Percentiles rank a stretch among this genome's conserved stretches.
These are phyloP conservation scores for Tricholomella constricta DNA, from an alignment of 768 basidiomycete species.

Conservation along the genomic window DNA sequence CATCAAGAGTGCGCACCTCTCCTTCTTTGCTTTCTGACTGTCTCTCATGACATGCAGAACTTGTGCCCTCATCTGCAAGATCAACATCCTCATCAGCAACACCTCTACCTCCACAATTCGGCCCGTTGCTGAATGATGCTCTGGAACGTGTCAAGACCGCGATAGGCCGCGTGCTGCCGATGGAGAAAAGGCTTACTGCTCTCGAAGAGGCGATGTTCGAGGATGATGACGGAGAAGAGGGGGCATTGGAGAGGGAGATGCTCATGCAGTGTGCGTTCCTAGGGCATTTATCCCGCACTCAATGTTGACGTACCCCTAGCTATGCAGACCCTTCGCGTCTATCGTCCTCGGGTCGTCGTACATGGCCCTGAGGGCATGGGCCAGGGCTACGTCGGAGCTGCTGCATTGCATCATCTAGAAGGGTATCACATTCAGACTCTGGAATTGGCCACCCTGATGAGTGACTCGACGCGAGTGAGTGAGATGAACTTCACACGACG, in stretches of 20 bases:
- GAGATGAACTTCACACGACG: neutral
- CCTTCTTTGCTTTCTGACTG: constrained; percentile 3
- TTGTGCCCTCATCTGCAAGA: constrained; percentile 93
- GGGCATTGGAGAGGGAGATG: constrained; percentile 87
- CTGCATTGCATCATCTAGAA: constrained; percentile 90
- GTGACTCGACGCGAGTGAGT: constrained; percentile 85
- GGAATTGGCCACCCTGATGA: constrained; percentile 85
- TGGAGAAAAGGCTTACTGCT: constrained; percentile 78
- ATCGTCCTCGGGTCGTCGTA: constrained; percentile 85
- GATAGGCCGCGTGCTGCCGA: constrained; percentile 76
- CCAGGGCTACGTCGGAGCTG: constrained; percentile 86
- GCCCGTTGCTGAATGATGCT: constrained; percentile 68
- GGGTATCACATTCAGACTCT: constrained; percentile 95
- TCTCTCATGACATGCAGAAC: constrained; percentile 49
- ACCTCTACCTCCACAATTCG: constrained; percentile 83
- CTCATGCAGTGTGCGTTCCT: constrained; percentile 72
- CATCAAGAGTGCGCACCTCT: constrained; percentile 73
- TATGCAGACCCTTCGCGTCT: constrained; percentile 88
- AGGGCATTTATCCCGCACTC: neutral
- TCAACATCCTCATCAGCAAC: constrained; percentile 86
- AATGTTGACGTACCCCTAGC: constrained; percentile 46
- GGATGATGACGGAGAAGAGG: constrained; percentile 70
- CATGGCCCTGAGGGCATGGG: constrained; percentile 89
- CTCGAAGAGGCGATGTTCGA: constrained; percentile 96
- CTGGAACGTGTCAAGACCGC: constrained; percentile 72